Percentiles rank a stretch among this genome's conserved stretches.
phyloP scores from a whole-genome alignment of 1,284 basidiomycete genomes.

The Ceratorhiza oryzae-sativae region DNA sequence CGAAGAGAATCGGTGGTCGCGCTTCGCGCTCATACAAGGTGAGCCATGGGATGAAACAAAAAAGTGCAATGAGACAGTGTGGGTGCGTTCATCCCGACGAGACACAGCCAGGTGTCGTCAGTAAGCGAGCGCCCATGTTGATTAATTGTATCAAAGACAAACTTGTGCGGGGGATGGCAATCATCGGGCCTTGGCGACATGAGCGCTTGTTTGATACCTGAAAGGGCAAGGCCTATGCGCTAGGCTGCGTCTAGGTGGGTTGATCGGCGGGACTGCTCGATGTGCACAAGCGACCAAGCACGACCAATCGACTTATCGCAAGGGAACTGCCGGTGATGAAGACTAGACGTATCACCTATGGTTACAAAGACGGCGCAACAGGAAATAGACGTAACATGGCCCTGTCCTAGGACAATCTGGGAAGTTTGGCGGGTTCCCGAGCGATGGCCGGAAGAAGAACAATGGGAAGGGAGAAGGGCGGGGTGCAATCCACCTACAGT shows the following conservation, averaged over 20 bases:
- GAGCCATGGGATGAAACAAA: background rate
- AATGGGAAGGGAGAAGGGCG: conserved; percentile 3
- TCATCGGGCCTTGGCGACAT: background rate
- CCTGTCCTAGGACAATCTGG: conserved; percentile 5
- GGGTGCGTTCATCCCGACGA: background rate
- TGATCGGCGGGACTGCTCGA: conserved; percentile 1
- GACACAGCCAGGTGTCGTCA: conserved; percentile 1
- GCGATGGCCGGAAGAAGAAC: background rate
- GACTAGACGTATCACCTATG: background rate
- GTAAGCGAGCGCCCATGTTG: conserved; percentile 5
- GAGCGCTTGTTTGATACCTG: conserved; percentile 20
- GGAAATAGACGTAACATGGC: background rate
- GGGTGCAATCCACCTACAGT: background rate
- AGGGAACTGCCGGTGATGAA: conserved; percentile 15
- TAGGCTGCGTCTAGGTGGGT: conserved; percentile 7
- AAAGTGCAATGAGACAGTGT: background rate
- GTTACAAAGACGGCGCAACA: background rate
- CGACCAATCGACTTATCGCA: background rate
- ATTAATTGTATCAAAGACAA: background rate
- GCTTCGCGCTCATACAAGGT: too few species aligned
- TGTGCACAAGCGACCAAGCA: background rate
- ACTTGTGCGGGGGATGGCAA: background rate
- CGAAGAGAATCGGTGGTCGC: too few species aligned
- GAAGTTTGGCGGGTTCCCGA: background rate
- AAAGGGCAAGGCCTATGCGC: background rate